Percentiles rank a stretch among this genome's conserved stretches.
Evolutionary conservation across 306 rosid genomes (phyloP).

Genomic region (Pueraria montana): DNA sequence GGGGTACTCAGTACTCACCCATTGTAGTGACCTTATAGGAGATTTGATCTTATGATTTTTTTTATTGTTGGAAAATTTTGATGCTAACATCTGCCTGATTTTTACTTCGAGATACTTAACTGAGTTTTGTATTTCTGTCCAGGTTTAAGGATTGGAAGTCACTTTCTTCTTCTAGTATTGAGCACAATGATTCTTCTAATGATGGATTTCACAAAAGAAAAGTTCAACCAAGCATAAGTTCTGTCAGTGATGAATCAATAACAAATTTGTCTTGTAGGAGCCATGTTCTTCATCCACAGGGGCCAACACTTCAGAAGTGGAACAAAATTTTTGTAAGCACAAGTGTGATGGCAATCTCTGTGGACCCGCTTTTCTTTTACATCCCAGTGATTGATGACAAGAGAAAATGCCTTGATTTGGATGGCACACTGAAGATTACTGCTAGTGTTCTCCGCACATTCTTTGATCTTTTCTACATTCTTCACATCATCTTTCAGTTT

Average conservation of each 20-base stretch:
- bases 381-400: slow-evolving; percentile 56
- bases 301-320: slow-evolving; percentile 80
- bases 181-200: slow-evolving; percentile 42
- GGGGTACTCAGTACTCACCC: background rate
- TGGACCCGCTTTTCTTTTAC: slow-evolving; percentile 91
- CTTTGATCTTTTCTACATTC: slow-evolving; percentile 77
- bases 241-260: slow-evolving; percentile 45
- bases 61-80: background rate
- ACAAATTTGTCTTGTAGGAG: slow-evolving; percentile 46
- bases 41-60: background rate
- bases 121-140: slow-evolving; percentile 29
- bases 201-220: slow-evolving; percentile 49
- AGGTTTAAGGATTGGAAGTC: slow-evolving; percentile 76
- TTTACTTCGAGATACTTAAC: slow-evolving; percentile 7
- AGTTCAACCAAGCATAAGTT: slow-evolving; percentile 51
- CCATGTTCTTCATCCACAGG: slow-evolving; percentile 82
- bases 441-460: slow-evolving; percentile 82
- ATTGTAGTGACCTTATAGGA: background rate
- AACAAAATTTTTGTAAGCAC: slow-evolving; percentile 83
- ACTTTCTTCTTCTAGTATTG: slow-evolving; percentile 58
- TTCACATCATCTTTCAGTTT: slow-evolving; percentile 80
- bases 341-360: slow-evolving; percentile 76
- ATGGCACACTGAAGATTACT: slow-evolving; percentile 54
- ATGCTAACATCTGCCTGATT: slow-evolving; percentile 33
- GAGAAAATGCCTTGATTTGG: slow-evolving; percentile 53